phyloP scores from a whole-genome alignment of 495 filamentous ascomycete genomes.

The Aspergillus steynii region DNA sequence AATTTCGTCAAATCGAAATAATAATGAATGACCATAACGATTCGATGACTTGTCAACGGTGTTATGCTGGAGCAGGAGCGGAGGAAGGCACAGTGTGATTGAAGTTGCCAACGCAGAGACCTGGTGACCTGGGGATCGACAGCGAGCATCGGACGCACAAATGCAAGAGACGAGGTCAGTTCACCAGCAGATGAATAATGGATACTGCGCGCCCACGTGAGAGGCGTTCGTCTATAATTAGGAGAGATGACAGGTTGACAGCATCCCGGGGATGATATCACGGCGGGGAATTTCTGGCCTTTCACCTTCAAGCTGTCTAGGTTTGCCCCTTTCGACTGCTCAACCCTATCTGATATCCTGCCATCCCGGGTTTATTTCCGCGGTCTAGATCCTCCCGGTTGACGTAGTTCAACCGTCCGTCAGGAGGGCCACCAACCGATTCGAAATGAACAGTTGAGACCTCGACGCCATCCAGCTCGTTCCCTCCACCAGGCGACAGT shows the following conservation, averaged over 20 bases:
- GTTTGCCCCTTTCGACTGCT: background rate
- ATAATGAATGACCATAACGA: constrained; percentile 3
- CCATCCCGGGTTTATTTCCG: background rate
- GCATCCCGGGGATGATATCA: background rate
- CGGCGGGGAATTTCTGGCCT: background rate
- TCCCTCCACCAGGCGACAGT: background rate
- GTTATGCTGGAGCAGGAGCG: background rate
- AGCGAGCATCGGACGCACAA: background rate
- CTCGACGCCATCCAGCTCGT: background rate
- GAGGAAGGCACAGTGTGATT: constrained; percentile 14
- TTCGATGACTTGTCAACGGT: constrained; percentile 2
- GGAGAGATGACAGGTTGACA: background rate
- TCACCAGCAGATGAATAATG: background rate
- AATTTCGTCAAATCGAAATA: constrained; percentile 1
- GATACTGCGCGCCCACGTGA: background rate
- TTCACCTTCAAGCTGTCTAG: background rate
- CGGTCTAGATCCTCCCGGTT: background rate
- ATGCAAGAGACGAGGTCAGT: constrained; percentile 17
- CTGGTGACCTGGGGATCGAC: constrained; percentile 33
- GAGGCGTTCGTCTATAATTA: background rate
- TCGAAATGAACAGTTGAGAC: too few relatives aligned
- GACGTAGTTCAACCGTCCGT: background rate
- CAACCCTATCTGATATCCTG: background rate
- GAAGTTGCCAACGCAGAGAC: constrained; percentile 38
- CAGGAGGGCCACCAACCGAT: background rate